These are phyloP conservation scores for Lentinula lateritia DNA, from an alignment of 768 basidiomycete species.

Conservation along the genomic window DNA sequence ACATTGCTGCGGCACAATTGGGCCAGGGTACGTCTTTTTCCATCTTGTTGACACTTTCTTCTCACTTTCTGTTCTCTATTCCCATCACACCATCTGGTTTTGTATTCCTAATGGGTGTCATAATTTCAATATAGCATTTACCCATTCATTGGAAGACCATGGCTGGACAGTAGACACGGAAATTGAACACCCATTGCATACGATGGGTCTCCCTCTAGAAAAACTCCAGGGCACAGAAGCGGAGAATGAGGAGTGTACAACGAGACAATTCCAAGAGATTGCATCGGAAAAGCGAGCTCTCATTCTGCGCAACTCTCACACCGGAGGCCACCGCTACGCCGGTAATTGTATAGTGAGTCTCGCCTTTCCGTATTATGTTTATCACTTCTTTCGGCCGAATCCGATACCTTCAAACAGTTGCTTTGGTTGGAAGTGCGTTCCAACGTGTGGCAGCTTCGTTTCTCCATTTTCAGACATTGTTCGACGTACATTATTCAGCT, in stretches of 20 bases:
- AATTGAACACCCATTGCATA: slow-evolving; percentile 50
- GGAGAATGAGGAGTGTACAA: slow-evolving; percentile 53
- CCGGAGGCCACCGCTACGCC: slow-evolving; percentile 91
- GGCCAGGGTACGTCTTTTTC: slow-evolving; percentile 51
- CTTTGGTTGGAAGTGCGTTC: background rate
- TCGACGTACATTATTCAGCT: background rate
- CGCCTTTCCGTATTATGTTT: background rate
- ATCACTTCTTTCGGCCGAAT: background rate
- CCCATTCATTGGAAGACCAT: slow-evolving; percentile 52
- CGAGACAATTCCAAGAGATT: slow-evolving; percentile 46
- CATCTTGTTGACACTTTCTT: background rate
- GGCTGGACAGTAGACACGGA: slow-evolving; percentile 78
- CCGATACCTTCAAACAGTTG: background rate
- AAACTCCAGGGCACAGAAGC: slow-evolving; percentile 44
- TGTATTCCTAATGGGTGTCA: slow-evolving; percentile 11
- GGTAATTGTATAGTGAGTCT: slow-evolving; percentile 83
- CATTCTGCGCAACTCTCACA: slow-evolving; percentile 82
- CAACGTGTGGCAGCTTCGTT: background rate
- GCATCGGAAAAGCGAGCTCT: slow-evolving; percentile 62
- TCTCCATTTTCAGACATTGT: background rate
- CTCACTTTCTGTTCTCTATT: background rate
- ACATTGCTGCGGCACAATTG: slow-evolving; percentile 79
- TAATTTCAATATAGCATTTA: slow-evolving; percentile 44
- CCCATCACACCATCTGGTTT: slow-evolving; percentile 2
- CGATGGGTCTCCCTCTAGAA: slow-evolving; percentile 54